These are phyloP conservation scores for Nitzschia putrida DNA, from an alignment of 108 stramenopile species.

Conservation along the genomic window DNA sequence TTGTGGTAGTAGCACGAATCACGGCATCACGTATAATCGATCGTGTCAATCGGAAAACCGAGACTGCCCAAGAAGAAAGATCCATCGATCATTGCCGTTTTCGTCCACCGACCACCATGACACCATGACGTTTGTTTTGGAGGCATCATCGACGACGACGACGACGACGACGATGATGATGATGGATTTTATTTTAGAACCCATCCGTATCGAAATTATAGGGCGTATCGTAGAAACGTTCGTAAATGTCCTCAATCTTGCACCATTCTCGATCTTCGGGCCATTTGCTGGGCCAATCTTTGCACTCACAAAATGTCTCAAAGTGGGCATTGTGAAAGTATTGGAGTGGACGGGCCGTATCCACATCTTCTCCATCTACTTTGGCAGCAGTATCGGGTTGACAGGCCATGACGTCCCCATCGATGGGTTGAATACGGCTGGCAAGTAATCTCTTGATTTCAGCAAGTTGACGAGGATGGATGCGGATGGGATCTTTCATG, in stretches of 20 bases:
- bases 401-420: constrained; percentile 18
- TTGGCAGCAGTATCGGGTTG: constrained; percentile 37
- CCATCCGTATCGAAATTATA: constrained; percentile 45
- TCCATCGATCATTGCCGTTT: too few species aligned
- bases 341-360: constrained; percentile 43
- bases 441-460: constrained; percentile 36
- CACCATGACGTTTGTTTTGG: too few species aligned
- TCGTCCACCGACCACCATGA: too few species aligned
- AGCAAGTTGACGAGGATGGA: constrained; percentile 32
- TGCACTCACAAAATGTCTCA: constrained; percentile 48
- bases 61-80: too few species aligned
- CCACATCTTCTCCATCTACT: constrained; percentile 21
- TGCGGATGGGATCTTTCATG: constrained; percentile 47
- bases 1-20: too few species aligned
- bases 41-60: too few species aligned
- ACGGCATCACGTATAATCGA: too few species aligned
- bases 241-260: constrained; percentile 9
- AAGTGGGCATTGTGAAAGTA: constrained; percentile 19
- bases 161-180: too few species aligned
- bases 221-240: constrained; percentile 43
- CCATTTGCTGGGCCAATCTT: constrained; percentile 44
- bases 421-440: constrained; percentile 44
- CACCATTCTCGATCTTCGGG: constrained; percentile 47
- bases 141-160: too few species aligned
- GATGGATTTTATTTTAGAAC: too few species aligned